Base-by-base conservation (phyloP, 2,329 filamentous ascomycete species). In the Fusarium subglutinans region DNA sequence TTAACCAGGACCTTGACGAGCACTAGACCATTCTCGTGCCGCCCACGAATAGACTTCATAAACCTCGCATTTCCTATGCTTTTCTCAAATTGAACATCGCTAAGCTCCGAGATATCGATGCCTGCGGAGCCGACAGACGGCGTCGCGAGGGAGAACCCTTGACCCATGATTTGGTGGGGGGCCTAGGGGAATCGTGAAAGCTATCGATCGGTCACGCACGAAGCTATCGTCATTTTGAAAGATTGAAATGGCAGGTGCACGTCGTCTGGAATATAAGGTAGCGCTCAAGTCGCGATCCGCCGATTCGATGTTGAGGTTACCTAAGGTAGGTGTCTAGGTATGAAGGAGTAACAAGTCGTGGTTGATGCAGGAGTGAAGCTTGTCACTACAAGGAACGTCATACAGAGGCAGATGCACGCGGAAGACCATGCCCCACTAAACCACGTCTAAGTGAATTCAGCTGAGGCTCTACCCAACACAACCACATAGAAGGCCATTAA, bases 1-100 rank as follows among this genome's bases (percentile, higher is more conserved):
- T 99, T 99, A 82, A 97, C 94, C 65, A 98, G 92, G 37, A 98
- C 93, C 84, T 98, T 98, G 80, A 97, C 95, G 63, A 98, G 91
- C 24, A 97, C 95, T 45, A 98, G 87, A 63, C 96, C 96, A 86
- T 98, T 93, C 78, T 93, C 93, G 81, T 97, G 94, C 56, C 95
- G 90, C 30, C 96, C 96, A 74, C 96, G 91, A 74, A 98, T 95
- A 73, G 94, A 96, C 84, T 98, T 98, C 92, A 99, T 96, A 79
- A 99, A 98, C 43, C 96, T 91, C 30, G 94, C 95, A 75, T 93
- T 94, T 54, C 96, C 96, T 79, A 99, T 90, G 41, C 94, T 94
- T 83, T 93, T 95, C 84, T 99, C 96, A 84, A 98, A 98, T 43
- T 92, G 91, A 67, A 98, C 86, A 80, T 98, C 96, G 48, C 93